Conservation (phyloP, 805 yeast species). For the Saturnispora hagleri region DNA sequence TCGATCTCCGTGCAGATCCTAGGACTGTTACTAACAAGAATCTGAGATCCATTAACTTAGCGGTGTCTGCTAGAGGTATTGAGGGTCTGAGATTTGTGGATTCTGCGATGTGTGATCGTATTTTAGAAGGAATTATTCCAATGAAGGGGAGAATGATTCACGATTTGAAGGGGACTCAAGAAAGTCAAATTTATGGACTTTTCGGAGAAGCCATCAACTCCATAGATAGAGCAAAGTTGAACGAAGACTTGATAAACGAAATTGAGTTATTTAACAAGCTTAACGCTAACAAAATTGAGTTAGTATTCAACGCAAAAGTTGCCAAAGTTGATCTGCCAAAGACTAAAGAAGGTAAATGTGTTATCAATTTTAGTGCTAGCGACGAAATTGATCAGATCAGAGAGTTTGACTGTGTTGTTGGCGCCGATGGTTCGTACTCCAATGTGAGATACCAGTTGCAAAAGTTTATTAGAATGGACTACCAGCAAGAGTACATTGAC, state of each 20-base stretch:
- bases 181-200: conserved; percentile 67
- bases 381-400: neutral
- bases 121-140: conserved; percentile 60
- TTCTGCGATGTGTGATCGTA: conserved; percentile 42
- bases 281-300: conserved; percentile 25
- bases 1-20: conserved; percentile 67
- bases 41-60: conserved; percentile 71
- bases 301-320: conserved; percentile 52
- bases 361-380: neutral
- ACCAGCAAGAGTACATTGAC: conserved; percentile 68
- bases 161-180: conserved; percentile 50
- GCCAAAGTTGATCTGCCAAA: conserved; percentile 25
- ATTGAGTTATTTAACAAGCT: conserved; percentile 35
- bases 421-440: conserved; percentile 83
- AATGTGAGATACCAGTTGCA: conserved; percentile 62
- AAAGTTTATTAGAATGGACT: conserved; percentile 58
- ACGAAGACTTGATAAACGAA: conserved; percentile 56
- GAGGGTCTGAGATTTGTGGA: conserved; percentile 58
- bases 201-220: conserved; percentile 80
- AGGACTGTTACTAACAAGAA: conserved; percentile 25
- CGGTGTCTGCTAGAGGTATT: conserved; percentile 81
- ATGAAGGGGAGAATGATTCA: conserved; percentile 91
- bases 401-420: conserved; percentile 54
- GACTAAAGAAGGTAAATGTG: conserved; percentile 7
- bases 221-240: conserved; percentile 66